These are phyloP conservation scores for Craterostigma plantagineum DNA, from an alignment of 257 asterid species.

Conservation along the genomic window DNA sequence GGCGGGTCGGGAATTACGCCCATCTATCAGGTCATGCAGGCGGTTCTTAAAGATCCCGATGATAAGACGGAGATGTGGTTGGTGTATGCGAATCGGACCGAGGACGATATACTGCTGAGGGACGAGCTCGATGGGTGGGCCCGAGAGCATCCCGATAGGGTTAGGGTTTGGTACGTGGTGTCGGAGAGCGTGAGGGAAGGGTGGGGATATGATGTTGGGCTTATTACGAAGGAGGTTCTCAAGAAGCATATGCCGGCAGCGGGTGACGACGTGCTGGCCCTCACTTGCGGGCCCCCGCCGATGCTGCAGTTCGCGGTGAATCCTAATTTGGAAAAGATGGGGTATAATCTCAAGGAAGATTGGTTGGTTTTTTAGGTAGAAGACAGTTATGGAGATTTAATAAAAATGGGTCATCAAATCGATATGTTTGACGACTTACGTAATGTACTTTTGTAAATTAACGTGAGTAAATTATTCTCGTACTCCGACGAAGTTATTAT, in stretches of 20 bases:
- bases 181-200: constrained; percentile 28
- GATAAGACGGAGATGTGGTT: constrained; percentile 62
- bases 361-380: constrained; percentile 43
- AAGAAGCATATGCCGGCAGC: constrained; percentile 57
- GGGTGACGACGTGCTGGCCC: constrained; percentile 30
- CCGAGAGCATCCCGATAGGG: constrained; percentile 29
- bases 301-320: constrained; percentile 82
- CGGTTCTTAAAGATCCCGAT: constrained; percentile 56
- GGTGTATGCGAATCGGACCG: constrained; percentile 81
- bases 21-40: constrained; percentile 76
- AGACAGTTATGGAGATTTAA: not conserved
- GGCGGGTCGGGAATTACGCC: constrained; percentile 95
- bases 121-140: constrained; percentile 85
- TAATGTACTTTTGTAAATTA: not conserved
- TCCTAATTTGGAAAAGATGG: constrained; percentile 90
- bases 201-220: constrained; percentile 63
- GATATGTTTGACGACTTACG: too few relatives aligned
- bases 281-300: constrained; percentile 94
- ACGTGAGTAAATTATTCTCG: too few relatives aligned
- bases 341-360: constrained; percentile 49
- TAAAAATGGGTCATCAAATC: too few relatives aligned
- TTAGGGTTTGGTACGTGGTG: constrained; percentile 86
- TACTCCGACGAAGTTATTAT: too few relatives aligned
- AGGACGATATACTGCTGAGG: constrained; percentile 52
- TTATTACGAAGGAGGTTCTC: constrained; percentile 32